Conservation (phyloP, 192 early-diverging fungal species). For the Coemansia sp. region DNA sequence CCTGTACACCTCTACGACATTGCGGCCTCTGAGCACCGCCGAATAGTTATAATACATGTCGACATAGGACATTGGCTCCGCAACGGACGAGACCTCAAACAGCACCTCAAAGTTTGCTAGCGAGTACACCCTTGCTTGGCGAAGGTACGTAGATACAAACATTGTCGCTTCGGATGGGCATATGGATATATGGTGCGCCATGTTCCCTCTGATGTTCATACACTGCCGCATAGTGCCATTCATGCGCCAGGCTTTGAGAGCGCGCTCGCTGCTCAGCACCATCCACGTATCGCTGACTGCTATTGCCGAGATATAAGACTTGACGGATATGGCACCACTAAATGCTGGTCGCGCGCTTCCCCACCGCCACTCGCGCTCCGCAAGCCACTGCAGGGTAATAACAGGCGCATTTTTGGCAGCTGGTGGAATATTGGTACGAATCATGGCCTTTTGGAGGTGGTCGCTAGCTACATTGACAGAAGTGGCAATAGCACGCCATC, state of each 20-base stretch:
- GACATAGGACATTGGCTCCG: slow-evolving; percentile 12
- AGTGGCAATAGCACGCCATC: slow-evolving; percentile 22
- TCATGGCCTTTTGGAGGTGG: slow-evolving; percentile 1
- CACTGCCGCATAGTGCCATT: not conserved
- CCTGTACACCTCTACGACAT: slow-evolving; percentile 14
- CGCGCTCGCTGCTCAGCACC: slow-evolving; percentile 15
- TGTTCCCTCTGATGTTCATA: slow-evolving; percentile 10
- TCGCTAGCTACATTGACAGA: slow-evolving; percentile 10
- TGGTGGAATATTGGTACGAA: not conserved
- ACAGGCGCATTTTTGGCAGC: not conserved
- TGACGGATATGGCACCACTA: slow-evolving; percentile 9
- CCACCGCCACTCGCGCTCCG: slow-evolving; percentile 22
- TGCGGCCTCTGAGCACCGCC: slow-evolving; percentile 13
- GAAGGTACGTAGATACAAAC: slow-evolving; percentile 24
- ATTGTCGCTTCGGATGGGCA: slow-evolving; percentile 18
- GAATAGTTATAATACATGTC: slow-evolving; percentile 17
- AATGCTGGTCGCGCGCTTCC: slow-evolving; percentile 10
- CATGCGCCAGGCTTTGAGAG: slow-evolving; percentile 7
- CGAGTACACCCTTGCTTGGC: slow-evolving; percentile 18
- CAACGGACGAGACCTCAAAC: slow-evolving; percentile 7
- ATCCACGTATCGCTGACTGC: slow-evolving; percentile 17
- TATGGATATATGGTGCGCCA: slow-evolving; percentile 22
- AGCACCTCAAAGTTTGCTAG: slow-evolving; percentile 1
- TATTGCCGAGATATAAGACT: slow-evolving; percentile 9
- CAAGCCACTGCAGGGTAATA: slow-evolving; percentile 17